Evolutionary conservation across 2,329 filamentous ascomycete genomes (phyloP).

Genomic region (Waltergamsia citrina): DNA sequence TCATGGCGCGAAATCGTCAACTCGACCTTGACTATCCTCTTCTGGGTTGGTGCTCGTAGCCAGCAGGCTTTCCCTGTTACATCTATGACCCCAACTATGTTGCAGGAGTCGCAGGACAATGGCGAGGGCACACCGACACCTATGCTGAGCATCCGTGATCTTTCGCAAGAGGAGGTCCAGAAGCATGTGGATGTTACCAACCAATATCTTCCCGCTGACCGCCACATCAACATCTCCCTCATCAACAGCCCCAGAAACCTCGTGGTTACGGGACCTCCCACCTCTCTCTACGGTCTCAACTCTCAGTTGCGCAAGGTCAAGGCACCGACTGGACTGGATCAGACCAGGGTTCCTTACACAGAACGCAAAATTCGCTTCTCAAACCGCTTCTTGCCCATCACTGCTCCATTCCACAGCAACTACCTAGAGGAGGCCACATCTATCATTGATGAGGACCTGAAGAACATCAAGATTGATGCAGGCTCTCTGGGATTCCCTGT

Average conservation of each 20-base stretch:
- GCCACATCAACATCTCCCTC: constrained; percentile 90
- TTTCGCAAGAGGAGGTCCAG: constrained; percentile 80
- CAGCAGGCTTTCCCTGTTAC: constrained; percentile 96
- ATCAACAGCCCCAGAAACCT: constrained; percentile 96
- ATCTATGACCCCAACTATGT: constrained; percentile 79
- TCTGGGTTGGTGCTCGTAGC: constrained; percentile 96
- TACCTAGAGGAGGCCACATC: constrained; percentile 77
- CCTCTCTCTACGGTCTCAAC: constrained; percentile 94
- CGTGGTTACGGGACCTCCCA: constrained; percentile 91
- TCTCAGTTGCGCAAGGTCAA: constrained; percentile 93
- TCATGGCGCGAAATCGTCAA: constrained; percentile 73
- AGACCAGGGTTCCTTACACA: constrained; percentile 88
- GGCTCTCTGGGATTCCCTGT: constrained; percentile 73
- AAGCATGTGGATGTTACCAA: constrained; percentile 97
- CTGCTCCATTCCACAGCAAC: constrained; percentile 95
- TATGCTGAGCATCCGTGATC: constrained; percentile 94
- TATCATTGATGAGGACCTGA: constrained; percentile 79
- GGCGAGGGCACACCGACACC: constrained; percentile 94
- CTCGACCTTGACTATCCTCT: constrained; percentile 82
- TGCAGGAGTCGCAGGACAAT: constrained; percentile 88
- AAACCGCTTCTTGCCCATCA: constrained; percentile 95
- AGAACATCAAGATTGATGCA: constrained; percentile 67
- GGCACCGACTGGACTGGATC: constrained; percentile 92
- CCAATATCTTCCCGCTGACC: constrained; percentile 83
- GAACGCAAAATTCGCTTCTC: constrained; percentile 94